These are phyloP conservation scores for Magnolia sinica DNA, from an alignment of 164 flowering plant species.

Conservation along the genomic window DNA sequence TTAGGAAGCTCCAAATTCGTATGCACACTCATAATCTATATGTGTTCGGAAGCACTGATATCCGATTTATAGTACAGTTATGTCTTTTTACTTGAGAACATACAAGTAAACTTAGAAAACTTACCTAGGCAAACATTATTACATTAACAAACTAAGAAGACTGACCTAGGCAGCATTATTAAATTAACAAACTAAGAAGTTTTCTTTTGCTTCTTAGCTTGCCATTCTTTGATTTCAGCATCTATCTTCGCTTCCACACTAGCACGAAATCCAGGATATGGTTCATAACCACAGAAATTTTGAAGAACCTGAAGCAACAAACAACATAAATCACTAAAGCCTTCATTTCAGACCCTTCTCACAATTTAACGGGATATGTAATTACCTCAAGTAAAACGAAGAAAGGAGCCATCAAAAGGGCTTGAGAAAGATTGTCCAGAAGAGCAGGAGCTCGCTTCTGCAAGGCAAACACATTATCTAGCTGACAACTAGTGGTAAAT, in stretches of 20 bases:
- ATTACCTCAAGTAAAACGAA: conserved; percentile 65
- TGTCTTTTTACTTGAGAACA: too few relatives aligned
- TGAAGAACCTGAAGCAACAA: conserved; percentile 55
- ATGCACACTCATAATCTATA: too few relatives aligned
- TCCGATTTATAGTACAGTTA: too few relatives aligned
- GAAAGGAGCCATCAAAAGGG: conserved; percentile 68
- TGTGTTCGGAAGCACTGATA: too few relatives aligned
- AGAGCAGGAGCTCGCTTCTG: conserved; percentile 70
- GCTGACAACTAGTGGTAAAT: not conserved
- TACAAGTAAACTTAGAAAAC: too few relatives aligned
- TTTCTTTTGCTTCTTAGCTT: conserved; percentile 57
- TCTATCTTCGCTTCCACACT: conserved; percentile 47
- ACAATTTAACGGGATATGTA: not conserved
- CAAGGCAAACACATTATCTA: conserved; percentile 6
- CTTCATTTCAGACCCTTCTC: not conserved
- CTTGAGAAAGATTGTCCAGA: conserved; percentile 58
- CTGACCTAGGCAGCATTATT: too few relatives aligned
- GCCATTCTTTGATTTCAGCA: conserved; percentile 58
- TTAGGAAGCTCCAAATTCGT: too few relatives aligned
- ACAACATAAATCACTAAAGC: not conserved
- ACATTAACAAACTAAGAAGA: too few relatives aligned
- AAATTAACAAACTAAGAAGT: conserved; percentile 3
- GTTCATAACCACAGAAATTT: conserved; percentile 64
- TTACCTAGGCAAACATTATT: too few relatives aligned
- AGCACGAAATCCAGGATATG: conserved; percentile 76